Evolutionary conservation across 2,329 filamentous ascomycete species (phyloP).

Genomic region (Whalleya microplaca): DNA sequence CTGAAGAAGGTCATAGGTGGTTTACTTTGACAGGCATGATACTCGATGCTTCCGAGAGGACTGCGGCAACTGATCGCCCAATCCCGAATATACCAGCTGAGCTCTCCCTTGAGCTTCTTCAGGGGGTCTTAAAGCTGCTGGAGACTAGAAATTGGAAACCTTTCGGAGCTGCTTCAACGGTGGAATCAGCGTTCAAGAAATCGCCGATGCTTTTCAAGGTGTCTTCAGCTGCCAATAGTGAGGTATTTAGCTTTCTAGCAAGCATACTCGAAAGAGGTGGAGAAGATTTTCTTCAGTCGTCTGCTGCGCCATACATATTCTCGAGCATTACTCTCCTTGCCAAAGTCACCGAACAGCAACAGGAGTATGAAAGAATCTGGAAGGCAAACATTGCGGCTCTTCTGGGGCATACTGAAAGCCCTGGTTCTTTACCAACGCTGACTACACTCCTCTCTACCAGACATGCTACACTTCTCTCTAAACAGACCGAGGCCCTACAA

Average conservation of each 20-base stretch:
- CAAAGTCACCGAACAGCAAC: slow-evolving; percentile 42
- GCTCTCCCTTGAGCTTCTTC: slow-evolving; percentile 41
- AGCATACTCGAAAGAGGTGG: slow-evolving; percentile 60
- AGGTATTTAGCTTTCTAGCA: slow-evolving; percentile 49
- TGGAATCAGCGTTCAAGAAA: slow-evolving; percentile 46
- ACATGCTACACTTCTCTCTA: slow-evolving; percentile 44
- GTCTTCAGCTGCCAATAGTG: slow-evolving; percentile 29
- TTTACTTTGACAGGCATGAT: slow-evolving; percentile 60
- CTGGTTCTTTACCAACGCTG: slow-evolving; percentile 41
- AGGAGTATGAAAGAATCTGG: slow-evolving; percentile 49
- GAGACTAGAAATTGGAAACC: slow-evolving; percentile 59
- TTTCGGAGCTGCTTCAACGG: slow-evolving; percentile 55
- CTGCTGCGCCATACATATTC: slow-evolving; percentile 69
- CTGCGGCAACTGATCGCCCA: slow-evolving; percentile 23
- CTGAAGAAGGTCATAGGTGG: slow-evolving; percentile 69
- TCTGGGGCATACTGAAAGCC: slow-evolving; percentile 38
- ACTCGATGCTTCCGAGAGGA: slow-evolving; percentile 40
- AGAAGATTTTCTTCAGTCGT: slow-evolving; percentile 64
- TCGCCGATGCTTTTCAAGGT: slow-evolving; percentile 47
- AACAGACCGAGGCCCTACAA: slow-evolving; percentile 49
- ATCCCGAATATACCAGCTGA: slow-evolving; percentile 36
- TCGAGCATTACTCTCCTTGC: slow-evolving; percentile 65
- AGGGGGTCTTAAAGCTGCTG: slow-evolving; percentile 46
- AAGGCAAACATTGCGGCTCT: slow-evolving; percentile 47
- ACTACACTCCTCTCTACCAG: slow-evolving; percentile 52